A percentile compares a stretch with the other conserved stretches of the same genome.
Conservation (phyloP, 1,139 yeast genomes). For the Meyerozyma carpophila region DNA sequence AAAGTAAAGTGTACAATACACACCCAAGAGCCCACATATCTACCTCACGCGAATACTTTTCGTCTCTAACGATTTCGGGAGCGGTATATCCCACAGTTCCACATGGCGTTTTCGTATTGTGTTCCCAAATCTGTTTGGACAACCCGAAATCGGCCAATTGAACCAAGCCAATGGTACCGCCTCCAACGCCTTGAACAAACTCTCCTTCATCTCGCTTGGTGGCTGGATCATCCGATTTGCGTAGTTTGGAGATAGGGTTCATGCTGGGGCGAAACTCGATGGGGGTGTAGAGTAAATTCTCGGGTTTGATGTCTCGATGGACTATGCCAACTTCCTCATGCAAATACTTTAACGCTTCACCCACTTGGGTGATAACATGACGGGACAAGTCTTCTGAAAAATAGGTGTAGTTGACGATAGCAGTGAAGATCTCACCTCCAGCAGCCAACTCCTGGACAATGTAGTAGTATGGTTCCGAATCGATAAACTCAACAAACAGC, state of each 20-base stretch:
- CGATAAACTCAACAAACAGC: constrained; percentile 43
- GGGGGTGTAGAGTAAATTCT: constrained; percentile 54
- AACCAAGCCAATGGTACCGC: constrained; percentile 48
- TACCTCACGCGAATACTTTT: constrained; percentile 54
- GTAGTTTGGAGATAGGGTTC: constrained; percentile 33
- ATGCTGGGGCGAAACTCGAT: constrained; percentile 44
- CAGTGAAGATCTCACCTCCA: constrained; percentile 56
- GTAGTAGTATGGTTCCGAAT: constrained; percentile 43
- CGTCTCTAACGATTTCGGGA: constrained; percentile 56
- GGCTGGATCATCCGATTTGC: constrained; percentile 43
- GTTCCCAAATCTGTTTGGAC: constrained; percentile 53
- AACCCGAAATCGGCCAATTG: constrained; percentile 56
- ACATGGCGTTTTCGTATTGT: constrained; percentile 57
- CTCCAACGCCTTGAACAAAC: constrained; percentile 42
- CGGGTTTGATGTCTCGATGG: constrained; percentile 56
- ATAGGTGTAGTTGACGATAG: constrained; percentile 52
- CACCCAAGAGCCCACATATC: constrained; percentile 66
- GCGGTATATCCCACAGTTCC: constrained; percentile 64
- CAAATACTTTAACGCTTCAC: constrained; percentile 42
- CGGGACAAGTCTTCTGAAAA: constrained; percentile 51
- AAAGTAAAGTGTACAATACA: constrained; percentile 53
- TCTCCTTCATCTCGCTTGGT: constrained; percentile 50
- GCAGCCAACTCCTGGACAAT: constrained; percentile 47
- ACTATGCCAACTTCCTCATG: constrained; percentile 56
- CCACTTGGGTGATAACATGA: constrained; percentile 49